Evolutionary conservation across 208 protist species (phyloP), one percentile per base, ranked within the genome.

Genomic region (Acanthamoeba lugdunensis): DNA sequence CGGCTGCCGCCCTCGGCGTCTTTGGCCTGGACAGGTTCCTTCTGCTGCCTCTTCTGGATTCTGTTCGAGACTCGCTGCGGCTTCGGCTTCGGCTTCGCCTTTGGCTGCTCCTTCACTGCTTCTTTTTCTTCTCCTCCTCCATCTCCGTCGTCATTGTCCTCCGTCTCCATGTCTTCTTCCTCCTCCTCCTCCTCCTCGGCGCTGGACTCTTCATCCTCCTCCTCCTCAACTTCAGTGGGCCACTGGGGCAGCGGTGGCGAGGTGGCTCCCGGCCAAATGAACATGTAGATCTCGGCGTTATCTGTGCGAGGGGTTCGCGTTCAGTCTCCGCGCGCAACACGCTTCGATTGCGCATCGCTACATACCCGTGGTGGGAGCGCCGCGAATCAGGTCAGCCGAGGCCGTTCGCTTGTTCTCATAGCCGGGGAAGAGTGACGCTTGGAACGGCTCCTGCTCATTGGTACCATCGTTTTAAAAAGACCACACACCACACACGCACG

Each of bases 321-420:
- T 63, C 18, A 25, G 56, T 63, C 21, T 63, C 18, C 52, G 52
- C 52, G 18, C 52, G 2, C 52, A 14, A 58, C 18, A 21, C 52
- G 52, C 14, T 58, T 21, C 52, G 11, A 14, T 21, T 1, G 52
- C 21, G 61, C 18, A 67, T 25, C 6, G 30, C 8, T 4, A 23
- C 73, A 23, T 11, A 81, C 73, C 73, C 0, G 73, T 81, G 41
- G 73, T 18, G 21, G 73, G 73, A 41, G 73, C 73, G 37, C 41
- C 73, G 18, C 73, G 73, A 9, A 41, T 9, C 16, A 81, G 41
- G 23, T 41, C 73, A 41, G 30, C 73, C 9, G 37, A 41, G 16
- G 73, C 73, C 73, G 73, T 81, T 9, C 73, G 73, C 4, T 50
- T 81, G 73, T 30, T 30, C 41, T 81, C 73, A 23, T 81, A 81